A percentile compares a stretch with the other conserved stretches of the same genome.
phyloP scores from a whole-genome alignment of 2,329 filamentous ascomycete genomes.

The Ceratocystis eucalypticola region DNA sequence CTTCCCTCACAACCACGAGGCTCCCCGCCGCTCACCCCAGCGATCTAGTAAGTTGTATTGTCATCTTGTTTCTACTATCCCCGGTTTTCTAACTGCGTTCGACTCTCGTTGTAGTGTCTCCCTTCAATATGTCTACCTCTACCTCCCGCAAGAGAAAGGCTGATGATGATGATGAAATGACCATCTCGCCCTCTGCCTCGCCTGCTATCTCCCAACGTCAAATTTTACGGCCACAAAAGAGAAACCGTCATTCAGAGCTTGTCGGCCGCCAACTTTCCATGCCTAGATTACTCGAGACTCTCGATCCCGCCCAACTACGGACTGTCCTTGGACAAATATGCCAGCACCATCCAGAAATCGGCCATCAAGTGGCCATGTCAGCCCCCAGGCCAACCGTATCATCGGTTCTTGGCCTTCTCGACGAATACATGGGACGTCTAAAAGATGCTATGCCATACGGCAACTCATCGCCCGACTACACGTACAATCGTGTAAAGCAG shows the following conservation, averaged over 20 bases:
- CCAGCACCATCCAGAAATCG: slow-evolving; percentile 74
- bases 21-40: slow-evolving; percentile 39
- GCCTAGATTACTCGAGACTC: slow-evolving; percentile 77
- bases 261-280: slow-evolving; percentile 42
- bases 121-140: slow-evolving; percentile 37
- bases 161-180: slow-evolving; percentile 77
- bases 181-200: slow-evolving; percentile 71
- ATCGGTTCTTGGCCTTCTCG: slow-evolving; percentile 66
- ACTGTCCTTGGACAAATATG: slow-evolving; percentile 82
- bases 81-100: neutral
- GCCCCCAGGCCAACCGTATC: slow-evolving; percentile 78
- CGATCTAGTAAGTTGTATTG: slow-evolving; percentile 38
- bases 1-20: slow-evolving; percentile 48
- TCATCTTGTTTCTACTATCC: neutral
- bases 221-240: slow-evolving; percentile 54
- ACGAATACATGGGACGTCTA: slow-evolving; percentile 66
- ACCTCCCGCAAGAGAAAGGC: slow-evolving; percentile 69
- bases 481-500: slow-evolving; percentile 83
- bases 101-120: slow-evolving; percentile 25
- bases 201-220: slow-evolving; percentile 59
- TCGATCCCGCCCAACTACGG: slow-evolving; percentile 73
- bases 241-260: slow-evolving; percentile 50
- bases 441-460: slow-evolving; percentile 75
- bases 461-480: slow-evolving; percentile 76
- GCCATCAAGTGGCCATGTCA: slow-evolving; percentile 66